Percentiles rank a stretch among this genome's conserved stretches.
Conservation (phyloP, 345 rosid genomes). For the Pugionium dolabratum region DNA sequence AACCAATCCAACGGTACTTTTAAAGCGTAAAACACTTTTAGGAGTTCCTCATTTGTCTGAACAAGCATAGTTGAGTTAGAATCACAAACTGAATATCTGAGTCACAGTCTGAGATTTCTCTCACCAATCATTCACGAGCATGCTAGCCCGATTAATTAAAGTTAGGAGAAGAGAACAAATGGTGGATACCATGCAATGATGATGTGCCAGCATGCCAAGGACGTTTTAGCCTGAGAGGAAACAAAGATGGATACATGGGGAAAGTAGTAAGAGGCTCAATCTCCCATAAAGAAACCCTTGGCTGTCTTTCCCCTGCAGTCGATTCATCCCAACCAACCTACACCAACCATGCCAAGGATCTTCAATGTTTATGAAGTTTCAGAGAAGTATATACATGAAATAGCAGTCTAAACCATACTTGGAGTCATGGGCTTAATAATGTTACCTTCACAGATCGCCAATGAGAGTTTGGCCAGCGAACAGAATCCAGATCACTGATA, state of each 20-base stretch:
- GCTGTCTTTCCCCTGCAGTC: slow-evolving; percentile 76
- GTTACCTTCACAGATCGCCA: slow-evolving; percentile 81
- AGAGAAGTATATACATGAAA: not conserved
- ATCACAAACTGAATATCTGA: not conserved
- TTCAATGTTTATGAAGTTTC: slow-evolving; percentile 1
- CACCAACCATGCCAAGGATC: slow-evolving; percentile 11
- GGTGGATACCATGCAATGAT: slow-evolving; percentile 51
- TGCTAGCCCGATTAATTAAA: not conserved
- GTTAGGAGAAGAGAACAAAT: slow-evolving; percentile 8
- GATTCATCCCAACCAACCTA: slow-evolving; percentile 92
- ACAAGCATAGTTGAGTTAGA: not conserved
- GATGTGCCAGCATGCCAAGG: slow-evolving; percentile 75
- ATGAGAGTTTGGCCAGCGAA: slow-evolving; percentile 65
- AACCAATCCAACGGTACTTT: not conserved
- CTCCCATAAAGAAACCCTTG: slow-evolving; percentile 77
- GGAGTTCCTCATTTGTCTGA: too few relatives aligned
- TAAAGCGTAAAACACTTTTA: too few relatives aligned
- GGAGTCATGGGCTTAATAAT: not conserved
- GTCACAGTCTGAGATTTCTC: slow-evolving; percentile 8
- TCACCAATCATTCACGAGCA: not conserved
- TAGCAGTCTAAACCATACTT: not conserved
- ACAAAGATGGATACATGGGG: slow-evolving; percentile 78
- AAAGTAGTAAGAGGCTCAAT: slow-evolving; percentile 78
- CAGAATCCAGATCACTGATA: slow-evolving; percentile 59
- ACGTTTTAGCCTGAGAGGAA: slow-evolving; percentile 70